Evolutionary conservation across 495 filamentous ascomycete genomes (phyloP).

Genomic region (Cudoniella acicularis): DNA sequence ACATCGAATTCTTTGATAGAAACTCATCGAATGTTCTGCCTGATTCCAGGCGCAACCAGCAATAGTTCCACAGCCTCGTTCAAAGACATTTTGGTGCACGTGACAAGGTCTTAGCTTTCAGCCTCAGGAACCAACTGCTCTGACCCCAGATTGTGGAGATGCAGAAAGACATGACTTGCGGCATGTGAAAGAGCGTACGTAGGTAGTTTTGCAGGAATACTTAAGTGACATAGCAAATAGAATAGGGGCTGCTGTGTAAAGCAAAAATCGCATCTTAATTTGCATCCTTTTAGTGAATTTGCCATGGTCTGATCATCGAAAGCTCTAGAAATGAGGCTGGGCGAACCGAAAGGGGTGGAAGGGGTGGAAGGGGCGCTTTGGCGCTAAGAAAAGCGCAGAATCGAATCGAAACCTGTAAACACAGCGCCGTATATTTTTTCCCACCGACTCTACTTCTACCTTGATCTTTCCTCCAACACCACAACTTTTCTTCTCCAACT

Average conservation of each 20-base stretch:
- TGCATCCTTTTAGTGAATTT: not conserved
- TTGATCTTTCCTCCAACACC: not conserved
- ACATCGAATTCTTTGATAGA: no score
- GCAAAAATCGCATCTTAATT: not conserved
- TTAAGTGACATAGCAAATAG: no score
- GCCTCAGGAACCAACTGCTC: not conserved
- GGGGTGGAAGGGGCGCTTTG: not conserved
- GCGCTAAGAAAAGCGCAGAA: conserved; percentile 2
- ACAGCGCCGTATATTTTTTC: not conserved
- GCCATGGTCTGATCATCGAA: not conserved
- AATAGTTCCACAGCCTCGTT: not conserved
- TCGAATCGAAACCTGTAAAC: conserved; percentile 1
- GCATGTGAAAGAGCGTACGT: not conserved
- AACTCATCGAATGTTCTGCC: not conserved
- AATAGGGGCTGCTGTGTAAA: not conserved
- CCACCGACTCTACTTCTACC: not conserved
- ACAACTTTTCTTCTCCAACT: not conserved
- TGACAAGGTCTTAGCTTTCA: not conserved
- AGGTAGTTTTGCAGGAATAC: no score
- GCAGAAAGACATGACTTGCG: not conserved
- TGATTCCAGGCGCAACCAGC: not conserved
- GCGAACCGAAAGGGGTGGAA: not conserved
- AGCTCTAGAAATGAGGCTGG: not conserved
- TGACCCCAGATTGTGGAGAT: not conserved
- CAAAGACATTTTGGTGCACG: not conserved